phyloP scores from a whole-genome alignment of 2,329 filamentous ascomycete genomes.

The Fusarium anguioides region DNA sequence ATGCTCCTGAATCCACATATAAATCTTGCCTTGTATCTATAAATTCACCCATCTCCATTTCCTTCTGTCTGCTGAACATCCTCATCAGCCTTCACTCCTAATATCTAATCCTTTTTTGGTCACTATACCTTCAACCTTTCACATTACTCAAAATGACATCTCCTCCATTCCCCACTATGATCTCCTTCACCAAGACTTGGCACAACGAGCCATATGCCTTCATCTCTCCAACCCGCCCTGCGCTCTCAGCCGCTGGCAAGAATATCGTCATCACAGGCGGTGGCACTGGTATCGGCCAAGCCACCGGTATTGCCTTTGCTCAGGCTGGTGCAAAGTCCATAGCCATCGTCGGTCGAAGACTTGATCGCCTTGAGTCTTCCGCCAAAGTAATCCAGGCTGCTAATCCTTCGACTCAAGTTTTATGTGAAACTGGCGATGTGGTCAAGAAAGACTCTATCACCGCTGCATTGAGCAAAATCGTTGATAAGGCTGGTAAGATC shows the following conservation, averaged over 20 bases:
- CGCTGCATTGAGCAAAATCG: neutral
- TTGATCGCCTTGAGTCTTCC: constrained; percentile 43
- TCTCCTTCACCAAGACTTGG: constrained; percentile 38
- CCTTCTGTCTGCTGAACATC: too few species aligned
- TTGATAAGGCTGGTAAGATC: constrained; percentile 11
- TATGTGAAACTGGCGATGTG: neutral
- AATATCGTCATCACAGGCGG: constrained; percentile 74
- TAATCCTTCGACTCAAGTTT: neutral
- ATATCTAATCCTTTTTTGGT: too few species aligned
- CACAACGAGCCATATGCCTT: constrained; percentile 42
- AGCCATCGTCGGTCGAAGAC: constrained; percentile 53
- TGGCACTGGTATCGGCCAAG: constrained; percentile 70
- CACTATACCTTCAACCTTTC: neutral
- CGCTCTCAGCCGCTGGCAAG: constrained; percentile 49
- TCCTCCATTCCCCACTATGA: neutral
- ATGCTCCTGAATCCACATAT: too few species aligned
- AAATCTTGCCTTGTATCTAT: too few species aligned
- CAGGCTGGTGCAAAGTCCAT: constrained; percentile 52
- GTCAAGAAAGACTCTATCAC: neutral
- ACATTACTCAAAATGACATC: neutral
- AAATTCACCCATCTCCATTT: too few species aligned
- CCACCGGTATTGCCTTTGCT: constrained; percentile 68
- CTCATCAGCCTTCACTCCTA: too few species aligned
- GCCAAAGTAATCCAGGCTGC: neutral
- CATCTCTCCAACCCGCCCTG: constrained; percentile 47